Base-by-base conservation (phyloP, 352 stramenopile genomes). In the Phytophthora chlamydospora region DNA sequence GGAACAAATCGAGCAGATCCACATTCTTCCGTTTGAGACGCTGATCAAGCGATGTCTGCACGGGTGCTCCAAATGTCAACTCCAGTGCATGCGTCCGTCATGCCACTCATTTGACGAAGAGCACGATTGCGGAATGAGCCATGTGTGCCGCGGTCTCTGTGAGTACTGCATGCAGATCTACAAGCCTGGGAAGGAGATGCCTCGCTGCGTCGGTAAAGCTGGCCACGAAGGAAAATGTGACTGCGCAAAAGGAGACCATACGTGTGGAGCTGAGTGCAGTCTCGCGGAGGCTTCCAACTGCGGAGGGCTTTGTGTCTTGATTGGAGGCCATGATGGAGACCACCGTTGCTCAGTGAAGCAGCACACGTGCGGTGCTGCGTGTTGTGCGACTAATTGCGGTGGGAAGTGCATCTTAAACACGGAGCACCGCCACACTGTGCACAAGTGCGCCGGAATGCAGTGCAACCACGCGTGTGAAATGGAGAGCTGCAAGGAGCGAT, bases 51-150 rank as follows among this genome's bases (percentile, higher is more conserved):
- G 75, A 53, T 84, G 75, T 36, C 17, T 58, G 7, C 69, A 81
- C 13, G n/a, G 4, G 19, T 81, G 75, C 21, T 14, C 57, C 0
- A 41, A 73, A 7, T 85, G 75, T 19, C 66, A 76, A 14, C 62
- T 85, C 9, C 46, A 67, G 29, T 85, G 75, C 27, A 71, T 82
- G 58, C 54, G 58, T n/a, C 76, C 61, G 3, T 38, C 54, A 6
- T 66, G 51, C 11, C 75, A 85, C 31, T 70, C 58, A 0, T 53
- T 68, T 52, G 40, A 60, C 29, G 46, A 66, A n/a, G 34, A 49
- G 5, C 75, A 85, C 24, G 66, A 81, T 44, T 85, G 75, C 42
- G 73, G 73, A 9, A 78, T 73, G 60, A 67, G 53, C 41, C 75
- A 85, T 38, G 45, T 55, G 17, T 85, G 75, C 32, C 53, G 58